Evolutionary conservation across 257 asterid genomes (phyloP), one percentile per base, ranked within the genome.

Genomic region (Cynanchum wilfordii): DNA sequence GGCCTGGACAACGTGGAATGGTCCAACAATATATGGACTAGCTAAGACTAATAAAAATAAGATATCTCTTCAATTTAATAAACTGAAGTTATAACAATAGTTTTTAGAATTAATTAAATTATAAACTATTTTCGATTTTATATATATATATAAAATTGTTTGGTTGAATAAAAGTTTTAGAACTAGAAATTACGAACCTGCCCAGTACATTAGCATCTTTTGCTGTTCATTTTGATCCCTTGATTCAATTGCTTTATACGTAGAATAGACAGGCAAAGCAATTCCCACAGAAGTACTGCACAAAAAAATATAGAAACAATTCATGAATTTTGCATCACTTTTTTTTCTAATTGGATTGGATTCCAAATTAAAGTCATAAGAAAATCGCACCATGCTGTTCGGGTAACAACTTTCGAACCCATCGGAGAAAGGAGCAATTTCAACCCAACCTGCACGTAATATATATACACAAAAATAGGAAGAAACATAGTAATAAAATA

Each of bases 121-220:
- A 16, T 56, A 3, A 56, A n/a, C 63, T 10, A 56, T 24, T 24
- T 56, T 56, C 63, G 45, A 40, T 40, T 8, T 2, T 56, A 56
- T n/a, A n/a, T n/a, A n/a, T n/a, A n/a, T n/a, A n/a, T n/a, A n/a
- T n/a, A 11, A 45, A 45, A 42, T 42, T 8, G 45, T 8, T 42
- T 42, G 8, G n/a, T n/a, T n/a, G n/a, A n/a, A n/a, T n/a, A n/a
- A n/a, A 47, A 72, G 16, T 49, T 54, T 33, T 22, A 58, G 66
- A 42, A 75, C 42, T 73, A 59, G n/a, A 59, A 13, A n/a, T n/a
- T n/a, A 81, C 90, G 71, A 72, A 95, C 99, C 98, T 79, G 99
- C 97, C 99, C 99, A 95, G 76, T 95, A 95, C 58, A 88, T 20
- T 71, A 95, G 97, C 98, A 96, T 89, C 78, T 90, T 94, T 44